Conservation (phyloP, 768 basidiomycete genomes). For the Sporobolomyces roseus region DNA sequence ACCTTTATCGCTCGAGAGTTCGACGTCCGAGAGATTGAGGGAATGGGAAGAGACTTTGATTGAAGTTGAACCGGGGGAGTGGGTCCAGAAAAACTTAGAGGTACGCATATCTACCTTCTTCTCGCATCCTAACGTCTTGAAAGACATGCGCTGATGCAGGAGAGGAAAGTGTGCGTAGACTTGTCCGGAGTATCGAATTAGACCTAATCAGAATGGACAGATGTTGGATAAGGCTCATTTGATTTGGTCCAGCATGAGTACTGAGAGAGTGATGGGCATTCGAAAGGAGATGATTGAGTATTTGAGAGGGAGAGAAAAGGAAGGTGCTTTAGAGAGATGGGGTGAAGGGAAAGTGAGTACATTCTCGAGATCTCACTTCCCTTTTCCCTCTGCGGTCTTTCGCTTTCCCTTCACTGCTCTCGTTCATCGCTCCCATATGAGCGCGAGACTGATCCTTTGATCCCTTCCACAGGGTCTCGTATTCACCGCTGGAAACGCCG, state of each 20-base stretch:
- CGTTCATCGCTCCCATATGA: too few relatives aligned
- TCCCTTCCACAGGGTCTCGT: slow-evolving; percentile 30
- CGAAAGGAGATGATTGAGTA: slow-evolving; percentile 16
- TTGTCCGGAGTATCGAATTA: slow-evolving; percentile 23
- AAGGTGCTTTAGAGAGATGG: slow-evolving; percentile 20
- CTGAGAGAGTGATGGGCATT: neutral
- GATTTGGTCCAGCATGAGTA: slow-evolving; percentile 13
- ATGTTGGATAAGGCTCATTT: slow-evolving; percentile 18
- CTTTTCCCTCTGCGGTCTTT: neutral
- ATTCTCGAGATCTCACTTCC: neutral
- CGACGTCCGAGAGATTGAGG: neutral
- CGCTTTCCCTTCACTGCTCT: too few relatives aligned
- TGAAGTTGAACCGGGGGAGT: slow-evolving; percentile 24
- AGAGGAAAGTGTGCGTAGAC: neutral
- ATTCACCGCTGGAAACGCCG: slow-evolving; percentile 52
- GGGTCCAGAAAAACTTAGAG: slow-evolving; percentile 24
- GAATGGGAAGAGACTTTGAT: slow-evolving; percentile 28
- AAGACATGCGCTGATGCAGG: too few relatives aligned
- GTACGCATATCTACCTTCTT: neutral
- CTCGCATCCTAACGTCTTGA: too few relatives aligned
- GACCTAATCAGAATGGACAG: slow-evolving; percentile 28
- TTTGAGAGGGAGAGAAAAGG: slow-evolving; percentile 7
- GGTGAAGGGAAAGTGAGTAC: slow-evolving; percentile 14
- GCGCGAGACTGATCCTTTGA: too few relatives aligned
- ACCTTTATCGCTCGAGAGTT: neutral